Evolutionary conservation across 495 filamentous ascomycete species (phyloP).

Genomic region (Xylaria acuta): DNA sequence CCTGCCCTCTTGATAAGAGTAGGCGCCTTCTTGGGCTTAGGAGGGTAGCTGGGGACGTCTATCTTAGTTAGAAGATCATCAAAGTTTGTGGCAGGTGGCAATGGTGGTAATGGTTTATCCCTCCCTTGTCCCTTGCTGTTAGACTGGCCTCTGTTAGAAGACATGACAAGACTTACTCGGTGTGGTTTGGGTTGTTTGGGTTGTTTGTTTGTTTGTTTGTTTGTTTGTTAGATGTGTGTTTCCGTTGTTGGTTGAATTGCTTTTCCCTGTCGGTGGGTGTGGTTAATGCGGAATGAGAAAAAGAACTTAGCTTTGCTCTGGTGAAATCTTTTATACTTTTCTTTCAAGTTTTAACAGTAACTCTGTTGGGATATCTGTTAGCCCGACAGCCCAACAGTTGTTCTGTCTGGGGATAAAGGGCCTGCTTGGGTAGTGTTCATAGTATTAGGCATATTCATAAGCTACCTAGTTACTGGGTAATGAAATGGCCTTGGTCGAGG

Average conservation of each 20-base stretch:
- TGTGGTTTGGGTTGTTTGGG: background rate
- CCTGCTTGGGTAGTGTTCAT: background rate
- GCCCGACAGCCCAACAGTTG: background rate
- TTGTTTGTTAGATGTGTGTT: background rate
- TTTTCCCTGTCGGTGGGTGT: background rate
- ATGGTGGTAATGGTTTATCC: background rate
- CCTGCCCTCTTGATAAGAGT: background rate
- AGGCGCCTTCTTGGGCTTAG: background rate
- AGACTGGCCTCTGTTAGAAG: background rate
- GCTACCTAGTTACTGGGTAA: background rate
- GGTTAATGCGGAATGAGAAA: background rate
- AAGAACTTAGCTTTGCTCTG: background rate
- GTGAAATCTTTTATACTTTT: background rate
- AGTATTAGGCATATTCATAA: background rate
- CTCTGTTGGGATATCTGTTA: background rate
- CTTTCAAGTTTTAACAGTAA: background rate
- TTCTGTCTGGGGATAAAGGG: background rate
- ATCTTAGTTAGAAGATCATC: background rate
- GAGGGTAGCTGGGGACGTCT: too few relatives aligned
- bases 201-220: conserved; percentile 5
- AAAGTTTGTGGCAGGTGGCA: background rate
- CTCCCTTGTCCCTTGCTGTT: background rate
- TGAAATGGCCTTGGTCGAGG: background rate
- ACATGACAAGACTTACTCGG: background rate
- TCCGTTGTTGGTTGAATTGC: background rate